Evolutionary conservation across 73 alveolate genomes (phyloP).

Genomic region (Paramecium pentaurelia): DNA sequence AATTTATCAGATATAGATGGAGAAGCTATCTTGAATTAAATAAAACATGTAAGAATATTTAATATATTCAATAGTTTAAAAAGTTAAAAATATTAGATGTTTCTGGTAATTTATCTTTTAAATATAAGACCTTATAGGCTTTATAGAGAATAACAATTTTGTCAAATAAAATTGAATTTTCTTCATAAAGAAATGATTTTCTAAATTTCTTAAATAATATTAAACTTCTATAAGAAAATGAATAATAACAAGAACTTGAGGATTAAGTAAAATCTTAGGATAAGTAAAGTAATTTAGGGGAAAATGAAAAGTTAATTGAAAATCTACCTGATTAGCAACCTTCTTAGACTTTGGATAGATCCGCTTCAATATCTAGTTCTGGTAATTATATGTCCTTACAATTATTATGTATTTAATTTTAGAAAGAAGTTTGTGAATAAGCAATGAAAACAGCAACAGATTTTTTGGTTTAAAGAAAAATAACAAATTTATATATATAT

Average conservation of each 20-base stretch:
- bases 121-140: neutral
- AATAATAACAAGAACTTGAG: neutral
- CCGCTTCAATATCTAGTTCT: neutral
- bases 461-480: constrained; percentile 6
- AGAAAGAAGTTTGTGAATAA: constrained; percentile 6
- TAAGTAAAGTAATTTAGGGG: neutral
- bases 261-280: neutral
- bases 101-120: constrained; percentile 4
- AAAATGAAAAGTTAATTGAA: neutral
- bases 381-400: neutral
- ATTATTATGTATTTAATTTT: constrained; percentile 8
- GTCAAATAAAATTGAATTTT: neutral
- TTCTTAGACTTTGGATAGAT: neutral
- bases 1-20: constrained; percentile 34
- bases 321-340: neutral
- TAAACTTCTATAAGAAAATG: neutral
- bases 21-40: neutral
- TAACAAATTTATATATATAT: constrained; percentile 7
- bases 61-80: neutral
- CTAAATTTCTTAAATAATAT: neutral
- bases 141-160: neutral
- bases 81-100: constrained; percentile 21
- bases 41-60: neutral
- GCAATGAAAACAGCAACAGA: constrained; percentile 49
- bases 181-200: neutral